Evolutionary conservation across 805 yeast genomes (phyloP).

Genomic region (Sugiyamaella smithiae): DNA sequence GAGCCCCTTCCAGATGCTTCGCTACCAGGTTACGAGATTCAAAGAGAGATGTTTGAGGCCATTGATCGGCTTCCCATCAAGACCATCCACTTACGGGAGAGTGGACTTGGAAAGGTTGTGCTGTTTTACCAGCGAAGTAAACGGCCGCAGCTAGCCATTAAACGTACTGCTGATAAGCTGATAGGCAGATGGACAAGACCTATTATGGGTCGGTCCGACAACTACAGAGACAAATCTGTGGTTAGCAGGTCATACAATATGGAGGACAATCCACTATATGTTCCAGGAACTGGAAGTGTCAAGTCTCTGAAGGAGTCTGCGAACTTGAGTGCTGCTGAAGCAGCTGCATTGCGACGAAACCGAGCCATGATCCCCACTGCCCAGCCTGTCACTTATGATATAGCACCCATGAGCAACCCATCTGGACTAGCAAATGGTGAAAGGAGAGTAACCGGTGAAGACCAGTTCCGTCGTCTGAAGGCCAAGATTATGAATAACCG

Average conservation of each 20-base stretch:
- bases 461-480: constrained; percentile 76
- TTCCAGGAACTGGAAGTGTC: not conserved
- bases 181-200: constrained; percentile 99
- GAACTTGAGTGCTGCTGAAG: constrained; percentile 62
- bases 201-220: constrained; percentile 91
- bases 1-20: constrained; percentile 98
- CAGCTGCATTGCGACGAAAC: constrained; percentile 84
- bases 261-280: constrained; percentile 4
- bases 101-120: constrained; percentile 90
- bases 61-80: constrained; percentile 81
- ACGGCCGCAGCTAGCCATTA: constrained; percentile 81
- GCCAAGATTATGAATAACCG: constrained; percentile 50
- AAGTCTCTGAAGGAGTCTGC: not conserved
- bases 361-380: constrained; percentile 97
- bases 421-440: constrained; percentile 29
- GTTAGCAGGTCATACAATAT: constrained; percentile 56
- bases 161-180: constrained; percentile 83
- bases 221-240: constrained; percentile 83
- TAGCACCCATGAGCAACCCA: constrained; percentile 70
- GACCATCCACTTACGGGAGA: constrained; percentile 90
- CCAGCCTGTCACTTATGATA: constrained; percentile 80
- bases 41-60: constrained; percentile 76
- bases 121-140: constrained; percentile 90
- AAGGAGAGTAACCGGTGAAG: constrained; percentile 52
- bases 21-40: constrained; percentile 95